Percentiles rank a stretch among this genome's conserved stretches.
Evolutionary conservation across 768 basidiomycete genomes (phyloP).

Genomic region (Ramaria sp.): DNA sequence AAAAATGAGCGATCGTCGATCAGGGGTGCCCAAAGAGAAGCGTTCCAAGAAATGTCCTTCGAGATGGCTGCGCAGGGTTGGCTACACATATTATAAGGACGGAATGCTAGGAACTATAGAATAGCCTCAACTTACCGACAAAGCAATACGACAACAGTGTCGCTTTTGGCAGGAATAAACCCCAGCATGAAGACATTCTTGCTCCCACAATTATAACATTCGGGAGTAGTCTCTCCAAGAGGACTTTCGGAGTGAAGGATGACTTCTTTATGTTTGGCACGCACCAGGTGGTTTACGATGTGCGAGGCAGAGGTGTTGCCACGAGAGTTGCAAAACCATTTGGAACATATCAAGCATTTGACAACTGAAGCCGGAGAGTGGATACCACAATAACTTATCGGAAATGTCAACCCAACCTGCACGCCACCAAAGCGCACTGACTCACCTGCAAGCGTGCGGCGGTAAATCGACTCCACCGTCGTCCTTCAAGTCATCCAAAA

Average conservation of each 20-base stretch:
- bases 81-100: slow-evolving; percentile 28
- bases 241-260: slow-evolving; percentile 92
- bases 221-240: slow-evolving; percentile 93
- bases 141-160: slow-evolving; percentile 94
- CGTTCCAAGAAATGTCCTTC: slow-evolving; percentile 98
- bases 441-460: slow-evolving; percentile 91
- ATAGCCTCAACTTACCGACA: slow-evolving; percentile 63
- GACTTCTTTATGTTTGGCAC: slow-evolving; percentile 98
- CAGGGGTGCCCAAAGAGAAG: slow-evolving; percentile 93
- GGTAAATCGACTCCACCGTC: slow-evolving; percentile 70
- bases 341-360: slow-evolving; percentile 83
- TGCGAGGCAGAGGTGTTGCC: slow-evolving; percentile 98
- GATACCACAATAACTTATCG: slow-evolving; percentile 86
- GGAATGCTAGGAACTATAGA: slow-evolving; percentile 1
- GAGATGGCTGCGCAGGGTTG: slow-evolving; percentile 97
- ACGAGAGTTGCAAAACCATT: slow-evolving; percentile 99
- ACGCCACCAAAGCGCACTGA: slow-evolving; percentile 12
- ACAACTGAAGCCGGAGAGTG: slow-evolving; percentile 97
- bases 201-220: slow-evolving; percentile 98
- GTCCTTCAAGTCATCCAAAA: slow-evolving; percentile 83
- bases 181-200: slow-evolving; percentile 99
- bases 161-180: slow-evolving; percentile 98
- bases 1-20: slow-evolving; percentile 98
- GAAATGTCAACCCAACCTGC: neutral
- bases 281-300: slow-evolving; percentile 97